Base-by-base conservation (phyloP, 2,329 filamentous ascomycete species). In the Scedosporium minutisporum region DNA sequence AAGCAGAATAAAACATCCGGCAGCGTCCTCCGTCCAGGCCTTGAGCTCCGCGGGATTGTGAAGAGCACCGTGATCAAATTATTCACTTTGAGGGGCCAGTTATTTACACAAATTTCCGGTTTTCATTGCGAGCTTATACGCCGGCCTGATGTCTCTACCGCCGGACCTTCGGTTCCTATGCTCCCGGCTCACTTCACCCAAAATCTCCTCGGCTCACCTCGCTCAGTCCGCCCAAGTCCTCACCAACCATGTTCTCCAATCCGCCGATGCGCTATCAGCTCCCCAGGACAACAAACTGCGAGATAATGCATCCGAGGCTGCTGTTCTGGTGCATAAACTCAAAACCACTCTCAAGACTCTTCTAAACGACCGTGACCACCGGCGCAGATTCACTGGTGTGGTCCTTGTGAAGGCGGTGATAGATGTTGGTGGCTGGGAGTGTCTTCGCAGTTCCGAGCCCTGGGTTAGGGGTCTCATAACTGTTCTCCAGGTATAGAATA, bases 391-490 rank as follows among this genome's bases (percentile, higher is more conserved):
- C 77, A 83, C 87, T 18, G 92, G 88, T 6, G 84, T 90, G 53
- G 86, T 89, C 16, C 76, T 97, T 58, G 83, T 92, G 73, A 97
- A 97, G 76, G 84, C 89, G 3, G 79, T 87, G 4, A 79, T 96
- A 53, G 93, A 97, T 69, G 85, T 89, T 48, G 92, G 92, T 25
- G 91, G 91, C 57, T 91, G 89, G 86, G 91, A 96, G 70, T 85
- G 89, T 63, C 79, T 97, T 64, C 86, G 87, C 65, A 86, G 85
- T 61, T 85, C 84, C 41, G 86, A 87, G 68, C 80, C 86, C 2
- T 96, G 93, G 90, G 87, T 95, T 65, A 81, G 84, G 67, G 87
- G 85, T n/a, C 76, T 97, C 38, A 75, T 97, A 60, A 82, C 83
- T 1, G 83, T 96, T 62, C 73, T 97, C 44, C 86, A 87, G 73